Percentiles rank a stretch among this genome's conserved stretches.
Conservation (phyloP, 805 yeast genomes). For the Wickerhamomyces chambardii region DNA sequence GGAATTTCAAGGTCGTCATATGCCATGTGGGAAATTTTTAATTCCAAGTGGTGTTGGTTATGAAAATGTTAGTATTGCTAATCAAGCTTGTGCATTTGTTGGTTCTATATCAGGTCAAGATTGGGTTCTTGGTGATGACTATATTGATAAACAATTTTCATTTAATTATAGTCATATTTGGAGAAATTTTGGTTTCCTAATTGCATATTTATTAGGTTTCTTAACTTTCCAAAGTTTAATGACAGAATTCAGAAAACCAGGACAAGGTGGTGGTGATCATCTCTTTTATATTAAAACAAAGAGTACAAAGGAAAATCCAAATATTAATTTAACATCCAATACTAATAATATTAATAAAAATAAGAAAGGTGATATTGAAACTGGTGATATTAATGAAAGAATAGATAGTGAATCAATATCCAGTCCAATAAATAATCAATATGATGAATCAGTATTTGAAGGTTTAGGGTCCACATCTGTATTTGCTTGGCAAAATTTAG, state of each 20-base stretch:
- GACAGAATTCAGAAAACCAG: neutral
- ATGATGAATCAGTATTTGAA: too few species aligned
- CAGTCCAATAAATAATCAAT: too few species aligned
- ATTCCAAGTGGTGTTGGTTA: constrained; percentile 54
- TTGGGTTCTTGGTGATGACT: constrained; percentile 43
- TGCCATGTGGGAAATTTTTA: constrained; percentile 35
- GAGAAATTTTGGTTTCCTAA: constrained; percentile 43
- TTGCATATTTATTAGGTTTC: too few species aligned
- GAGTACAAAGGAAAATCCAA: constrained; percentile 10
- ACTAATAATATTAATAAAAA: too few species aligned
- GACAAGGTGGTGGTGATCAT: neutral
- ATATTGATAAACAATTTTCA: constrained; percentile 26
- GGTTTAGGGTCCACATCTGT: constrained; percentile 16
- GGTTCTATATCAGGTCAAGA: constrained; percentile 39
- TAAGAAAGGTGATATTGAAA: too few species aligned
- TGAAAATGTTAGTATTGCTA: constrained; percentile 25
- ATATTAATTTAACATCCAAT: neutral
- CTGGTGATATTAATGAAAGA: too few species aligned
- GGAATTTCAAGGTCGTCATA: constrained; percentile 46
- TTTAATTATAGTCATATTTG: constrained; percentile 37
- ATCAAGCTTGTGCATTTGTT: constrained; percentile 41
- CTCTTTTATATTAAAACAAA: too few species aligned
- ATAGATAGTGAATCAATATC: too few species aligned
- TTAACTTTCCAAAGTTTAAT: constrained; percentile 2
- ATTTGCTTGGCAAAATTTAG: constrained; percentile 14